Percentiles rank a stretch among this genome's conserved stretches.
These are phyloP conservation scores for Scedosporium aurantiacum DNA, from an alignment of 2,329 filamentous ascomycete genomes.

Conservation along the genomic window DNA sequence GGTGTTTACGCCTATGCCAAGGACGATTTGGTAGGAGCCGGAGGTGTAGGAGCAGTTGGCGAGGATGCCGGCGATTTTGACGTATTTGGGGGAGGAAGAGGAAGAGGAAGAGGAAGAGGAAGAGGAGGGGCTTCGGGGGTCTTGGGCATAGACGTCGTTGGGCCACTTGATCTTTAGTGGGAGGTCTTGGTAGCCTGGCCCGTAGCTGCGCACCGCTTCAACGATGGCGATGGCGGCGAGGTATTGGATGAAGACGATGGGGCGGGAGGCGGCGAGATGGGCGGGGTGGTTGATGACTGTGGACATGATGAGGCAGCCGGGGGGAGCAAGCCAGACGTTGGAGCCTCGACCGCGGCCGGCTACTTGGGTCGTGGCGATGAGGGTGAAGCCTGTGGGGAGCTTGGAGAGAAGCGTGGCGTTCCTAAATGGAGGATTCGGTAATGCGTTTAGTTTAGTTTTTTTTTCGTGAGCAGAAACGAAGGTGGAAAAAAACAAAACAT, in stretches of 20 bases:
- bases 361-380: conserved; percentile 77
- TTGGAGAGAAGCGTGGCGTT: conserved; percentile 67
- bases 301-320: conserved; percentile 78
- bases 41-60: conserved; percentile 76
- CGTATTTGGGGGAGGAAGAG: conserved; percentile 43
- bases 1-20: conserved; percentile 80
- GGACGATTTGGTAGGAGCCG: conserved; percentile 70
- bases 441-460: neutral
- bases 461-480: neutral
- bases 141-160: conserved; percentile 78
- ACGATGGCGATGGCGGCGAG: conserved; percentile 80
- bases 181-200: conserved; percentile 59
- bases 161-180: conserved; percentile 93
- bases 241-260: conserved; percentile 91
- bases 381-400: conserved; percentile 76
- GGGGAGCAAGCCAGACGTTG: conserved; percentile 91
- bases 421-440: conserved; percentile 25
- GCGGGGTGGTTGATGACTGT: conserved; percentile 76
- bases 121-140: conserved; percentile 42
- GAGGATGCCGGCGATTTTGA: conserved; percentile 89
- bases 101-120: conserved; percentile 29
- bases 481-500: conserved; percentile 11
- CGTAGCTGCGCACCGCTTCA: conserved; percentile 72
- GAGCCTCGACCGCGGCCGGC: conserved; percentile 78
- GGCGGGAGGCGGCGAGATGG: conserved; percentile 57